These are phyloP conservation scores for Penicillium paxilli DNA, from an alignment of 495 filamentous ascomycete species.

Conservation along the genomic window DNA sequence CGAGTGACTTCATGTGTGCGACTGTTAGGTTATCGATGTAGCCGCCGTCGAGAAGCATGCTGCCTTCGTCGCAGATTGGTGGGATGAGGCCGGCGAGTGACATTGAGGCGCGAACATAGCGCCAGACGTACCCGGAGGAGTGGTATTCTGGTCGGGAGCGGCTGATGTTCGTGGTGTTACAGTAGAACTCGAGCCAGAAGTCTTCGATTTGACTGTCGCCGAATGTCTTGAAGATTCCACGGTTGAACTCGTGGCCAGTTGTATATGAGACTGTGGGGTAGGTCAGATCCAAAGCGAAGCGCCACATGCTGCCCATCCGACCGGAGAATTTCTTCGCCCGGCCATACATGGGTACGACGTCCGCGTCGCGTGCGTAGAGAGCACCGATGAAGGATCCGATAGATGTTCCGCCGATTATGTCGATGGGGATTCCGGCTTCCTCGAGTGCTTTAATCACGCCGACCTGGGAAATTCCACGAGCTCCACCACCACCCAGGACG, in stretches of 20 bases:
- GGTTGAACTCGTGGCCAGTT: slow-evolving; percentile 98
- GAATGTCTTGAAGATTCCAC: slow-evolving; percentile 98
- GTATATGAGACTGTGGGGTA: slow-evolving; percentile 96
- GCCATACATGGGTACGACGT: slow-evolving; percentile 95
- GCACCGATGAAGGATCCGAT: slow-evolving; percentile 98
- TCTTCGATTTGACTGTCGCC: slow-evolving; percentile 96
- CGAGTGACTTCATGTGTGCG: slow-evolving; percentile 92
- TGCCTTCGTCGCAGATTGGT: slow-evolving; percentile 93
- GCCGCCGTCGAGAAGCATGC: slow-evolving; percentile 92
- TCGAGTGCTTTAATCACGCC: slow-evolving; percentile 94
- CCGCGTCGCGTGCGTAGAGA: slow-evolving; percentile 92
- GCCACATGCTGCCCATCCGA: slow-evolving; percentile 96
- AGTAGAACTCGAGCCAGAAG: slow-evolving; percentile 98
- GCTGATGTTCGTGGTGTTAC: slow-evolving; percentile 97
- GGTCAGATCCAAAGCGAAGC: slow-evolving; percentile 91
- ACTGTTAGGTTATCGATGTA: slow-evolving; percentile 98
- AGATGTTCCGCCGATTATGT: slow-evolving; percentile 93
- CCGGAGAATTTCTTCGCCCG: slow-evolving; percentile 96
- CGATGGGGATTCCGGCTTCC: slow-evolving; percentile 94
- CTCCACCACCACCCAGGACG: slow-evolving; percentile 91
- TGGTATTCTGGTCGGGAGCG: slow-evolving; percentile 88
- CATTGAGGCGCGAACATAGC: slow-evolving; percentile 95
- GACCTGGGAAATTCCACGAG: slow-evolving; percentile 85
- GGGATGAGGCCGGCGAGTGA: slow-evolving; percentile 89
- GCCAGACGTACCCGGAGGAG: slow-evolving; percentile 93